Evolutionary conservation across 805 yeast genomes (phyloP), one percentile per base, ranked within the genome.

Genomic region (Tetrapisispora pingtungensis): DNA sequence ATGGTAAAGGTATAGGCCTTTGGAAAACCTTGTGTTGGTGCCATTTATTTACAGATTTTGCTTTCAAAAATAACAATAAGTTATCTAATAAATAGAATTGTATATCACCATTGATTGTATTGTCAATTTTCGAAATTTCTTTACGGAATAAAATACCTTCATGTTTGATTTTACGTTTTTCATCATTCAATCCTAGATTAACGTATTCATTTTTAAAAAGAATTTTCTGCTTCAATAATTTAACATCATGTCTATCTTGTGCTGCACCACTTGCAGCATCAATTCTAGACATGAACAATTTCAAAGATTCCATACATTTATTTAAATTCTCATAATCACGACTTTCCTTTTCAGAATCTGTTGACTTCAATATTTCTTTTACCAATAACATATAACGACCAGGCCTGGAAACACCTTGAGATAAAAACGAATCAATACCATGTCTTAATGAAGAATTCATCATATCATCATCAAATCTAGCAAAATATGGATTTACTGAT

Each of bases 401-500:
- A 28, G 96, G 88, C 61, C 98, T 77, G 14, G 96, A 88, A 2
- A 95, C 89, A 42, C 97, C 97, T 58, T 90, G 94, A 7, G 96
- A 86, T 50, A 93, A 72, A 57, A 88, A 93, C 0, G 97, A 93
- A 22, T 90, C 84, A 43, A 93, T 80, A 64, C 94, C 97, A 46
- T 64, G 68, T 45, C 68, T 57, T 38, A 64, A 46, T 13, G 62
- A 52, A 18, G 67, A 90, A 78, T 65, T 88, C 85, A 56, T 95
- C 75, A 32, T 87, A 77, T 68, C 96, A 57, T 86, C 95, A 46
- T 90, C 85, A 62, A 93, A 93, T 57, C 93, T 71, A n/a, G 95
- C 89, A 69, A 93, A 90, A 48, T 84, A 76, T 40, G 95, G 82
- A 64, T 93, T 93, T 27, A 84, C 84, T 41, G 87, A 80, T 62